phyloP scores from a whole-genome alignment of 2,329 filamentous ascomycete species.

The Xylariaceae sp. region DNA sequence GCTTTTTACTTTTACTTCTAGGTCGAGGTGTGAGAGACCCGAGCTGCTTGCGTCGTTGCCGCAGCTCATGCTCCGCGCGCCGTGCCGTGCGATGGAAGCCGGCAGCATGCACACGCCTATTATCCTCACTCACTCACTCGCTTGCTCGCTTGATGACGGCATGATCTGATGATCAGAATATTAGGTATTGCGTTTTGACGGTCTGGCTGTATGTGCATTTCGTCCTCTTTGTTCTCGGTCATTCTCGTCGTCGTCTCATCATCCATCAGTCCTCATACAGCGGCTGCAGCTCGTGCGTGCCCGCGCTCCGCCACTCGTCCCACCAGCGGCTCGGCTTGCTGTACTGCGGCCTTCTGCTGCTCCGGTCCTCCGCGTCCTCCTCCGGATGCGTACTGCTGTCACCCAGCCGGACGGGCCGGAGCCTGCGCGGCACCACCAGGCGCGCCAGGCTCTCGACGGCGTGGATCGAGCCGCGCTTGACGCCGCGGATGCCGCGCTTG shows the following conservation, averaged over 20 bases:
- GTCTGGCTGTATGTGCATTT: not conserved
- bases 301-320: slow-evolving; percentile 8
- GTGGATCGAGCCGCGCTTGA: slow-evolving; percentile 5
- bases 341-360: not conserved
- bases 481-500: slow-evolving; percentile 4
- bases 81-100: no score
- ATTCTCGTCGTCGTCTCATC: not conserved
- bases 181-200: no score
- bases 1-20: no score
- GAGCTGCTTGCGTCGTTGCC: no score
- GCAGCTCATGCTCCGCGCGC: no score
- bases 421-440: not conserved
- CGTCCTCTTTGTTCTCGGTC: not conserved
- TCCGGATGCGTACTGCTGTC: not conserved
- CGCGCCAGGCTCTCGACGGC: slow-evolving; percentile 2
- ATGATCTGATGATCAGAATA: no score
- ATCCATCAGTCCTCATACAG: slow-evolving; percentile 8
- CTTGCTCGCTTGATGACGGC: no score
- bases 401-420: not conserved
- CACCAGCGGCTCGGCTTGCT: slow-evolving; percentile 3
- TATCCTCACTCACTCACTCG: no score
- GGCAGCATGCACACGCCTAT: no score
- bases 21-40: no score
- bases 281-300: slow-evolving; percentile 9
- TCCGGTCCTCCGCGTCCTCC: not conserved